Percentiles rank a stretch among this genome's conserved stretches.
Evolutionary conservation across 129 eudicot species (phyloP).

Genomic region (Cynara cardunculus): DNA sequence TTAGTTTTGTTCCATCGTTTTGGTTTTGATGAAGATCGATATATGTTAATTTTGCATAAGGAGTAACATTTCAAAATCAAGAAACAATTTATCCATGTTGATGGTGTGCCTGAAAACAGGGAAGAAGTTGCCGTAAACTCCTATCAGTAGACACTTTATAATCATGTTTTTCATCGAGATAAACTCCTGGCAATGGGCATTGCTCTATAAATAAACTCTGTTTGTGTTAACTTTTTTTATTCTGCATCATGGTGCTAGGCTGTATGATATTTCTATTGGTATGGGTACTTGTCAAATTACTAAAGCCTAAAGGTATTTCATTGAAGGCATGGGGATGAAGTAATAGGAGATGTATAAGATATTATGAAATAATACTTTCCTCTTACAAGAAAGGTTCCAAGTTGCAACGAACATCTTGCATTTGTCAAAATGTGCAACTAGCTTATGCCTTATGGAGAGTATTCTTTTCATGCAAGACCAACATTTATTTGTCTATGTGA

Average conservation of each 20-base stretch:
- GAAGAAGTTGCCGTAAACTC: neutral
- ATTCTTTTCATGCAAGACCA: no score
- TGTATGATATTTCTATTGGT: neutral
- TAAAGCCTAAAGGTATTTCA: no score
- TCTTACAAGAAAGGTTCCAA: neutral
- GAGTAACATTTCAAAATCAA: neutral
- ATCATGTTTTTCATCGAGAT: neutral
- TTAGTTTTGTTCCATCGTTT: neutral
- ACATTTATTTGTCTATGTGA: no score
- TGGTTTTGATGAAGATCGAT: neutral
- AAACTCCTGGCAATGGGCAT: neutral
- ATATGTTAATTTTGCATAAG: neutral
- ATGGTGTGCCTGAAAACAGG: neutral
- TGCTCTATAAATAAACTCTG: no score
- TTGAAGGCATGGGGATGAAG: no score
- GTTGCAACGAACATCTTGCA: neutral
- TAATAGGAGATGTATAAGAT: neutral
- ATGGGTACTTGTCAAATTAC: neutral
- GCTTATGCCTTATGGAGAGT: neutral
- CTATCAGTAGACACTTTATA: neutral
- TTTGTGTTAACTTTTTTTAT: no score
- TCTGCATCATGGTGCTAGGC: neutral
- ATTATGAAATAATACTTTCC: neutral
- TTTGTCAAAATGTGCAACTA: neutral
- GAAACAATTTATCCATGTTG: neutral